phyloP scores from a whole-genome alignment of 2,329 filamentous ascomycete species.

The Colletotrichum lupini region DNA sequence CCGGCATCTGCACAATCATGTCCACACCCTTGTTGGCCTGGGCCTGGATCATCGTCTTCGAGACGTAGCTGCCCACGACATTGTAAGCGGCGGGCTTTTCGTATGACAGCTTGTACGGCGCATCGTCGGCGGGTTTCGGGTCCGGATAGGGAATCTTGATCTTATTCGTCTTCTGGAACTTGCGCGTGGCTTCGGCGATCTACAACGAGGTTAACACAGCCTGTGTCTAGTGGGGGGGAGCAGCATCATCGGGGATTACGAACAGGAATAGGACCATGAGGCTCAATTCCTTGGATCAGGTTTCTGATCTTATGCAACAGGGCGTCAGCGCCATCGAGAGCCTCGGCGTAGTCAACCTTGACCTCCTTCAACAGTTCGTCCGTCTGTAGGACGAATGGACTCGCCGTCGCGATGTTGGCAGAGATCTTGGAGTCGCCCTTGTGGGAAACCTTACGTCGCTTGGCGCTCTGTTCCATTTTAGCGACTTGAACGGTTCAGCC shows the following conservation, averaged over 20 bases:
- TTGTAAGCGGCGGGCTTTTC: conserved; percentile 82
- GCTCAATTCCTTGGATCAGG: conserved; percentile 60
- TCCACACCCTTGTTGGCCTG: conserved; percentile 74
- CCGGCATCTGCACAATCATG: conserved; percentile 88
- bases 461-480: conserved; percentile 58
- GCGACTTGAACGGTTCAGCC: background rate
- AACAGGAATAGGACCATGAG: conserved; percentile 63
- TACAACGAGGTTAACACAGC: conserved; percentile 45
- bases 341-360: conserved; percentile 61
- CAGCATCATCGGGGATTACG: conserved; percentile 38
- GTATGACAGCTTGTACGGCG: conserved; percentile 85
- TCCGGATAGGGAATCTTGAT: conserved; percentile 86
- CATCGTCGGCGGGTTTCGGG: conserved; percentile 80
- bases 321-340: conserved; percentile 59
- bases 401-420: conserved; percentile 57
- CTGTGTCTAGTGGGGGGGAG: conserved; percentile 17
- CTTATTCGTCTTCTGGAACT: conserved; percentile 73
- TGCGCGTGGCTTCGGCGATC: conserved; percentile 75
- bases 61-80: conserved; percentile 87
- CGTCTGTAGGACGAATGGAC: conserved; percentile 68
- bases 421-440: conserved; percentile 48
- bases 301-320: conserved; percentile 64
- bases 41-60: conserved; percentile 77
- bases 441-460: conserved; percentile 61
- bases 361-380: conserved; percentile 69